Base-by-base conservation (phyloP, 1,284 basidiomycete species). In the Porphyrellus sp. region DNA sequence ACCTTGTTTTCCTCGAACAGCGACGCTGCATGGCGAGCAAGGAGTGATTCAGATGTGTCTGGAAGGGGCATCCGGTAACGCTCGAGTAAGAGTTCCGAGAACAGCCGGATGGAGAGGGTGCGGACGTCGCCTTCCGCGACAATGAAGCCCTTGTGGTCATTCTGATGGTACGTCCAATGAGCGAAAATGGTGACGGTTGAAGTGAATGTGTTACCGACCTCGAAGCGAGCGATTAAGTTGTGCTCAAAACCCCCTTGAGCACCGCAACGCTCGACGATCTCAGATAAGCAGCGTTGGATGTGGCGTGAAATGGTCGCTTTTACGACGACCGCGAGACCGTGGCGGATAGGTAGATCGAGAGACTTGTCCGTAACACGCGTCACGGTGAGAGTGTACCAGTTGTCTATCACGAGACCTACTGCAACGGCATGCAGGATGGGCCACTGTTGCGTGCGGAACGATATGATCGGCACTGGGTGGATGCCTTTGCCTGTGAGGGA, bases 391-490 rank as follows among this genome's bases (percentile, higher is more conserved):
- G 74, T 70, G 41, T 71, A 78, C 77, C 77, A 80, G 44, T 69
- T 74, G 24, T 67, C 70, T 63, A 80, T 63, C 25, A 81, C 76
- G 60, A 74, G 69, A 18, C 71, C 73, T 15, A 74, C 72, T 2
- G 80, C 76, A 7, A 73, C 70, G 2, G 75, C 73, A 37, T 79
- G 72, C 20, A 74, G 61, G 21, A 82, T 67, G 5, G 80, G 78
- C 70, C 74, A 76, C 49, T 81, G 78, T 56, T 82, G 80, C 0
- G 80, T 82, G n/a, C 80, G 73, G 67, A 82, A 81, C 8, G 74
- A 66, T 46, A 81, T 73, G 61, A 82, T 79, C 1, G 78, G 77
- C 5, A 72, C 62, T 13, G 71, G 73, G 16, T 59, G 43, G 23
- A 64, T 55, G 6, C 65, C 63, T 58, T 76, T 77, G 1, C 78